These are phyloP conservation scores for Ceriops tagal DNA, from an alignment of 345 rosid genomes.

Conservation along the genomic window DNA sequence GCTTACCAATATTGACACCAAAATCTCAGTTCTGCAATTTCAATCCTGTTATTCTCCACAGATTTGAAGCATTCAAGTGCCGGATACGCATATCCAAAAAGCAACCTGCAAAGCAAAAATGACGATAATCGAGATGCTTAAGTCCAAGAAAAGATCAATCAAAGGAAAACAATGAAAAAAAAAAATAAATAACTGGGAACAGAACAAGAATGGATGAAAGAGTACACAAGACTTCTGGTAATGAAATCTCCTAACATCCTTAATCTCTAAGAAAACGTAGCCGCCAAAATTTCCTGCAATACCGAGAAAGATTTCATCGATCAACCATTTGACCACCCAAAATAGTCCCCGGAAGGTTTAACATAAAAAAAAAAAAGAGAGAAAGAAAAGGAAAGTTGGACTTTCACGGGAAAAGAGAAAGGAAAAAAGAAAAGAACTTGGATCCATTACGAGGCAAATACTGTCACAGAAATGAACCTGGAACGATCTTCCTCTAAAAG, in stretches of 20 bases:
- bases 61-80: conserved; percentile 82
- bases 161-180: neutral
- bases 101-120: conserved; percentile 39
- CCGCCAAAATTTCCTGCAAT: conserved; percentile 28
- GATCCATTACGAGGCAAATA: neutral
- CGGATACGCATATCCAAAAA: conserved; percentile 87
- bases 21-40: conserved; percentile 72
- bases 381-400: neutral
- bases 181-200: too few species aligned
- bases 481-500: too few species aligned
- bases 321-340: too few species aligned
- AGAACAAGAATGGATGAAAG: neutral
- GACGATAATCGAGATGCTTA: neutral
- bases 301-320: too few species aligned
- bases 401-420: neutral
- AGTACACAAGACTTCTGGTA: conserved; percentile 53
- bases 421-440: neutral
- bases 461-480: neutral
- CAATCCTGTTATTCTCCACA: conserved; percentile 74
- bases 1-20: conserved; percentile 97
- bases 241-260: conserved; percentile 75
- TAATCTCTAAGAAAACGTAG: conserved; percentile 5
- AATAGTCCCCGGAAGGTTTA: neutral
- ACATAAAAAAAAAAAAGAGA: neutral
- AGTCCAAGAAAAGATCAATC: conserved; percentile 1